Conservation (phyloP, 1,284 basidiomycete species). For the Ceratobasidium sp. region DNA sequence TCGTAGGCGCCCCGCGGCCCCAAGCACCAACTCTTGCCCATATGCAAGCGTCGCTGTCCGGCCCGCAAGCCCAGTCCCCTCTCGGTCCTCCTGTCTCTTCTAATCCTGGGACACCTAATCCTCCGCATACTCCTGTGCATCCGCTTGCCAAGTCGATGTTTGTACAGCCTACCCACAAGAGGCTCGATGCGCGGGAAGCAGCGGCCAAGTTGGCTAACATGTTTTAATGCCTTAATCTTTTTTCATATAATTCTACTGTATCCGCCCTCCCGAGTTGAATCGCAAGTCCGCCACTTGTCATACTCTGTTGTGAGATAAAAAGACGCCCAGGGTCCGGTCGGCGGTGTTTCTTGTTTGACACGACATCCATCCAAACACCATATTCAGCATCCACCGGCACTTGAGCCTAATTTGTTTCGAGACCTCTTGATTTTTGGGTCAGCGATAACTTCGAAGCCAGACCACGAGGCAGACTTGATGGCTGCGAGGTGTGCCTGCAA, state of each 20-base stretch:
- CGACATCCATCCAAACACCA: conserved; percentile 35
- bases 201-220: conserved; percentile 88
- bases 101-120: conserved; percentile 62
- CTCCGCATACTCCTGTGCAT: conserved; percentile 55
- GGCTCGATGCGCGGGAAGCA: conserved; percentile 82
- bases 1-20: conserved; percentile 22
- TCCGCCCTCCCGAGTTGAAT: conserved; percentile 17
- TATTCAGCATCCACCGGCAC: conserved; percentile 33
- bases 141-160: conserved; percentile 75
- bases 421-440: conserved; percentile 17
- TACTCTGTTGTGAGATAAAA: neutral
- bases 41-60: conserved; percentile 29
- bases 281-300: neutral
- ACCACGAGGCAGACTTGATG: conserved; percentile 32
- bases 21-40: conserved; percentile 7
- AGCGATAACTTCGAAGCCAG: neutral
- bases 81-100: conserved; percentile 47
- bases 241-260: conserved; percentile 15
- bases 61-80: neutral
- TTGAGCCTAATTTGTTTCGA: conserved; percentile 17
- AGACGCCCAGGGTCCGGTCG: conserved; percentile 2
- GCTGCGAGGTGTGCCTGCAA: conserved; percentile 32
- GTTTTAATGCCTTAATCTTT: conserved; percentile 64
- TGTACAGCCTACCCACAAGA: conserved; percentile 70
- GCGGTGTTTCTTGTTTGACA: conserved; percentile 12